phyloP scores from a whole-genome alignment of 805 yeast genomes.

The Zygoascus bituminiphila region DNA sequence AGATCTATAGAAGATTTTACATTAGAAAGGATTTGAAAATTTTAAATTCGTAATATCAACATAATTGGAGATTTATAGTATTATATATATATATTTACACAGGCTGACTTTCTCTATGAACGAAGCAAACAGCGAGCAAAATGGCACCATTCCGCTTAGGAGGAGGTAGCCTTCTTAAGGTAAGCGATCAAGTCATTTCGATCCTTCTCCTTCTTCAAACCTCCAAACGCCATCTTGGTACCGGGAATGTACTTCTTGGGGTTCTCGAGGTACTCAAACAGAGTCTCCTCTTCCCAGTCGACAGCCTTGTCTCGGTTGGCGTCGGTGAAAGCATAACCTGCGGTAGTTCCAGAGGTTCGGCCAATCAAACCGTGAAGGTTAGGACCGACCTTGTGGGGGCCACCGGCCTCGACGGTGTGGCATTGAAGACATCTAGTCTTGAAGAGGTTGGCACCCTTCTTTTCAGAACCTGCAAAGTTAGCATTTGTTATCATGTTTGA shows the following conservation, averaged over 20 bases:
- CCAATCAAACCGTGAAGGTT: constrained; percentile 92
- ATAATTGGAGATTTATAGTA: too few relatives aligned
- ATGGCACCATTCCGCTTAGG: too few relatives aligned
- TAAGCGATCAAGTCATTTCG: constrained; percentile 93
- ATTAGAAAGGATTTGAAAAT: too few relatives aligned
- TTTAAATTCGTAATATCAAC: too few relatives aligned
- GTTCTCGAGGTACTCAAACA: constrained; percentile 95
- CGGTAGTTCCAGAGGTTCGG: constrained; percentile 86
- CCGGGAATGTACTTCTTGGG: constrained; percentile 99
- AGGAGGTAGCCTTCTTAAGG: constrained; percentile 45
- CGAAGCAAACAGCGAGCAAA: too few relatives aligned
- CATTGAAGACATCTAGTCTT: constrained; percentile 99
- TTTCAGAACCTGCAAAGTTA: constrained; percentile 47
- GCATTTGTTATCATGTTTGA: background rate
- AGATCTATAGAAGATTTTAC: too few relatives aligned
- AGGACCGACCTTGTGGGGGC: constrained; percentile 98
- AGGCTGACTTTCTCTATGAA: too few relatives aligned
- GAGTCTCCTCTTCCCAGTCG: constrained; percentile 74
- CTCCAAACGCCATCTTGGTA: constrained; percentile 99
- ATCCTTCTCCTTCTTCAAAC: constrained; percentile 98
- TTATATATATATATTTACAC: too few relatives aligned
- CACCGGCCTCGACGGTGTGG: constrained; percentile 94
- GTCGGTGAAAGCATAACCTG: constrained; percentile 92
- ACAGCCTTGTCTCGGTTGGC: constrained; percentile 97
- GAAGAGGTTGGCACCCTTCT: constrained; percentile 97